Conservation (phyloP, 2,329 filamentous ascomycete species). For the Hypocrella siamensis region DNA sequence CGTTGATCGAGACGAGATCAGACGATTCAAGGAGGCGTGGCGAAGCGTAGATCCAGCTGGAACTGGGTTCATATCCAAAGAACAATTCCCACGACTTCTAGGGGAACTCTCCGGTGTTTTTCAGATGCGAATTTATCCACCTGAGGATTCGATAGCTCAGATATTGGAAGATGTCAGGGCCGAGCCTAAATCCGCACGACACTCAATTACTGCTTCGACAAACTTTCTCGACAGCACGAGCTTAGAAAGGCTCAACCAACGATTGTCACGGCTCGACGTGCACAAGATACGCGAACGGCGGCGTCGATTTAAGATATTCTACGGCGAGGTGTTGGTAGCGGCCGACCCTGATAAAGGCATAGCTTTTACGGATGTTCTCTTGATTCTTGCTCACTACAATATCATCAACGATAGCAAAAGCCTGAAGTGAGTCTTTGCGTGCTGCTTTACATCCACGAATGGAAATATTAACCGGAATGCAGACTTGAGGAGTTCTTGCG, state of each 20-base stretch:
- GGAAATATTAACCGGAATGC: not conserved
- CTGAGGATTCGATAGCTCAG: constrained; percentile 71
- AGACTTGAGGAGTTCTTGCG: constrained; percentile 89
- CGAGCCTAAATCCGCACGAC: constrained; percentile 34
- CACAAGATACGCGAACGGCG: constrained; percentile 59
- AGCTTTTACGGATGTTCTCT: constrained; percentile 77
- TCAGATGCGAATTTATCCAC: constrained; percentile 90
- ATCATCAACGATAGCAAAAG: constrained; percentile 98
- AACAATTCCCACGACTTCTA: constrained; percentile 74
- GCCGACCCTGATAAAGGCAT: constrained; percentile 83
- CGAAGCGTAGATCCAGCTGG: constrained; percentile 86
- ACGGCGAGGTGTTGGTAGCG: constrained; percentile 87
- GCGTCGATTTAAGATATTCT: constrained; percentile 81
- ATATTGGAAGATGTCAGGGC: constrained; percentile 74
- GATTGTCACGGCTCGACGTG: constrained; percentile 60
- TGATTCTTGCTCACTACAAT: constrained; percentile 96
- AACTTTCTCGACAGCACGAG: constrained; percentile 48
- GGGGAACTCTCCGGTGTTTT: constrained; percentile 91
- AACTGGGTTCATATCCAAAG: constrained; percentile 79
- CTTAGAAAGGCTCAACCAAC: constrained; percentile 56
- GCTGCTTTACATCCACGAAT: not conserved
- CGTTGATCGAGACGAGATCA: constrained; percentile 84
- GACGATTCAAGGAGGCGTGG: constrained; percentile 97
- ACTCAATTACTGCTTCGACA: constrained; percentile 36
- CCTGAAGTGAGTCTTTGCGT: constrained; percentile 43